These are phyloP conservation scores for Hypericum androsaemum DNA, from an alignment of 345 rosid genomes.

Conservation along the genomic window DNA sequence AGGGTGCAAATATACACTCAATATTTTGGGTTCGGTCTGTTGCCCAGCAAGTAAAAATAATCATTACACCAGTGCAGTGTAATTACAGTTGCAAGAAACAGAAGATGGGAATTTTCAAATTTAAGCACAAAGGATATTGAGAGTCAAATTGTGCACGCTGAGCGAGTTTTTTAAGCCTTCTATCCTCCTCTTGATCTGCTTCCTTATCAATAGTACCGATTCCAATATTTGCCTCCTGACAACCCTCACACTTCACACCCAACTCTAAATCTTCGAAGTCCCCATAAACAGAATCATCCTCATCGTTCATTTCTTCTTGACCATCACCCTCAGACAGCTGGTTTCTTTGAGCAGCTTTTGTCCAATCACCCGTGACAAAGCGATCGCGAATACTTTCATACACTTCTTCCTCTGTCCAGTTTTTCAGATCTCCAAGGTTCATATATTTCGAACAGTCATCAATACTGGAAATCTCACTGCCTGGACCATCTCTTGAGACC, in stretches of 20 bases:
- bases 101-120: neutral
- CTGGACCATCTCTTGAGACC: constrained; percentile 39
- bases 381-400: constrained; percentile 72
- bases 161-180: constrained; percentile 75
- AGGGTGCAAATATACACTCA: constrained; percentile 22
- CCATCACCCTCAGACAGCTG: constrained; percentile 19
- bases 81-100: too few species aligned
- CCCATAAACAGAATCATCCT: constrained; percentile 45
- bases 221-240: constrained; percentile 23
- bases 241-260: constrained; percentile 42
- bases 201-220: constrained; percentile 29
- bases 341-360: constrained; percentile 62
- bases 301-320: constrained; percentile 16
- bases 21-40: too few species aligned
- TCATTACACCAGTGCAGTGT: too few species aligned
- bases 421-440: constrained; percentile 33
- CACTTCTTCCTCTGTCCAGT: constrained; percentile 58
- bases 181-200: constrained; percentile 43
- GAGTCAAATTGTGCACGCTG: constrained; percentile 66
- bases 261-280: constrained; percentile 95
- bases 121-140: constrained; percentile 62
- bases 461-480: constrained; percentile 27
- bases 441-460: constrained; percentile 76
- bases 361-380: constrained; percentile 88
- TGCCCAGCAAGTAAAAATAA: too few species aligned